A percentile compares a stretch with the other conserved stretches of the same genome.
Evolutionary conservation across 352 stramenopile species (phyloP).

Genomic region (Lagenidium giganteum): DNA sequence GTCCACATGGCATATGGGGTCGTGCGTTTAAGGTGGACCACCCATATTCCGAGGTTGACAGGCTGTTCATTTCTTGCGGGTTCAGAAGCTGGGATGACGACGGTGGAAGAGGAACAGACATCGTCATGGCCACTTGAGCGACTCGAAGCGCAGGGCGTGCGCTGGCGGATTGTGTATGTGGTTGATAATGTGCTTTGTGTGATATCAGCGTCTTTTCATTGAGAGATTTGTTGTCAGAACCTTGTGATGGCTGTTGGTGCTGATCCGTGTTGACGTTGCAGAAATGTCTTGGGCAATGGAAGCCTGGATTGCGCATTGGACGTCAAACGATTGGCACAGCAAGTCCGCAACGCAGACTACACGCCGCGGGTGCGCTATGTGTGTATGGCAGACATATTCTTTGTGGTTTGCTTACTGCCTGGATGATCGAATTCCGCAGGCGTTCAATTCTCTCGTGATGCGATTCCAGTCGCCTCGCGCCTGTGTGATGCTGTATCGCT

Average conservation of each 20-base stretch:
- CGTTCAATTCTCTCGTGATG: constrained; percentile 62
- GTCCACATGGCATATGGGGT: too few species aligned
- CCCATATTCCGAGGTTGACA: too few species aligned
- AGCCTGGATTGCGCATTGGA: constrained; percentile 48
- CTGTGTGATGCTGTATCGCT: constrained; percentile 57
- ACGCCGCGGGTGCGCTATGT: constrained; percentile 30
- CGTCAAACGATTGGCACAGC: constrained; percentile 53
- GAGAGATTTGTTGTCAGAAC: neutral
- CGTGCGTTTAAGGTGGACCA: too few species aligned
- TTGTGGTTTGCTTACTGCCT: neutral
- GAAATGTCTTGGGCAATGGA: constrained; percentile 61
- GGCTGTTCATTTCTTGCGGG: too few species aligned
- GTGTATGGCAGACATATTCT: neutral
- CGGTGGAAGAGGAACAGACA: neutral
- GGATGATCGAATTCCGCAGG: constrained; percentile 15
- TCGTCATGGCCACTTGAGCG: constrained; percentile 32
- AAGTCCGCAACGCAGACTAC: constrained; percentile 73
- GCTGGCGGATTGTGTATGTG: constrained; percentile 54
- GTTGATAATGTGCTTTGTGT: neutral
- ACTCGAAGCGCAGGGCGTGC: constrained; percentile 43
- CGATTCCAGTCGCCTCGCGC: constrained; percentile 52
- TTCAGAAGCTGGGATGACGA: neutral
- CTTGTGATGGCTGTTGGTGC: neutral
- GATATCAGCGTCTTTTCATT: neutral
- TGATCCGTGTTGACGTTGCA: constrained; percentile 9